Evolutionary conservation across 1,139 yeast species (phyloP), one percentile per base, ranked within the genome.

Genomic region (Ogataea hybrid): DNA sequence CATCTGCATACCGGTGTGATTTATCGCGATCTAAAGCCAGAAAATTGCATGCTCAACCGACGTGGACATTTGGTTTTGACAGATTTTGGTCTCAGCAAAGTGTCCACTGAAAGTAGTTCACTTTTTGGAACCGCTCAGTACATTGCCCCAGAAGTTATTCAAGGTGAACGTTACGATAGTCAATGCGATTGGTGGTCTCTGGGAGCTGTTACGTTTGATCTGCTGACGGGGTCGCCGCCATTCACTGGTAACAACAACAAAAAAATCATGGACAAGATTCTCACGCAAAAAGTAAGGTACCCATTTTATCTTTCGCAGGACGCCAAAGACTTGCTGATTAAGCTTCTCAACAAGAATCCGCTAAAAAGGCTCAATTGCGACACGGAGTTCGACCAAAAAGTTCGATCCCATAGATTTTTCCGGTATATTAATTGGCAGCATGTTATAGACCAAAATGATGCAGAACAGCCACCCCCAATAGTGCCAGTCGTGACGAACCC

Each of bases 111-210:
- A 37, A 81, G 76, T 58, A 83, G 76, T 54, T 82, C 96, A 2
- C 75, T 90, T 61, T 84, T 88, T 31, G 98, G 98, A 1, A 90
- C 97, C 0, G 95, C 96, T 0, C 96, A 89, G 62, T 90, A 88
- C 60, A 89, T 90, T 86, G 97, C 98, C 0, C 98, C 98, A 1
- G 98, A 92, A 61, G 84, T 92, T 22, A 70, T 92, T 22, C 79
- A 75, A 46, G 96, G 96, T 17, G 80, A 83, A 51, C 79, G 81
- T 5, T 92, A 92, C 61, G 94, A 87, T 56, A 85, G 81, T 49
- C 77, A 83, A 17, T 96, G 94, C 25, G 98, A 92, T 61, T 92
- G 97, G 95, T 92, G 97, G 95, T 87, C 96, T 0, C 70, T 92
- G 25, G 98, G 98, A 0, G 88, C 97, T 47, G 87, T 92, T 6